Evolutionary conservation across 495 filamentous ascomycete genomes (phyloP).

Genomic region (Penicillium verhagenii): DNA sequence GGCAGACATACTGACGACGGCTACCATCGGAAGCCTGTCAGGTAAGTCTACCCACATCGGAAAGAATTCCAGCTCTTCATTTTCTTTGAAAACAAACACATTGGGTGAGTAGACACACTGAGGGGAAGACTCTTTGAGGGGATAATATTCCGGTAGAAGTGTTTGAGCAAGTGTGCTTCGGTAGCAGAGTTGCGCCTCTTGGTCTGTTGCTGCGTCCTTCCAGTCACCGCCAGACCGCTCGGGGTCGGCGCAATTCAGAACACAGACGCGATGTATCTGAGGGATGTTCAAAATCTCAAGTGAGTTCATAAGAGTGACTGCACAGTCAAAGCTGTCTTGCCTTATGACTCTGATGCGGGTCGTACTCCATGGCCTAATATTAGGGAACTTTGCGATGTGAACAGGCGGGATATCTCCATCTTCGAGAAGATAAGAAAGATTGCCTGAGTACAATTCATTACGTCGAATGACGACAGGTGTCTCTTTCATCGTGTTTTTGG

Average conservation of each 20-base stretch:
- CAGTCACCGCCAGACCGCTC: constrained; percentile 55
- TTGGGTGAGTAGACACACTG: constrained; percentile 58
- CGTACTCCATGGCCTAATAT: not conserved
- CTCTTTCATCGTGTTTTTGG: not conserved
- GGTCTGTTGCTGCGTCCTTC: constrained; percentile 52
- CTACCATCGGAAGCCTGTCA: constrained; percentile 47
- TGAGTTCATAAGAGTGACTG: constrained; percentile 35
- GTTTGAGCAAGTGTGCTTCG: constrained; percentile 56
- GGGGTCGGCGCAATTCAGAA: constrained; percentile 63
- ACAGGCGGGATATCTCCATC: not conserved
- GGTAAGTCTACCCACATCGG: constrained; percentile 36
- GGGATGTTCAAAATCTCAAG: not conserved
- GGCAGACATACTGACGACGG: constrained; percentile 60
- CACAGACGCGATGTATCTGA: constrained; percentile 45
- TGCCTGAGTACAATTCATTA: not conserved
- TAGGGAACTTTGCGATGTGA: not conserved
- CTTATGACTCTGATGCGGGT: not conserved
- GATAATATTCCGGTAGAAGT: constrained; percentile 56
- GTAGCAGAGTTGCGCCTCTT: constrained; percentile 67
- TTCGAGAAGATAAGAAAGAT: not conserved
- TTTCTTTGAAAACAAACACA: constrained; percentile 54
- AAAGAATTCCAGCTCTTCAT: constrained; percentile 35
- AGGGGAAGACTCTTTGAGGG: constrained; percentile 40
- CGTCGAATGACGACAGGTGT: not conserved
- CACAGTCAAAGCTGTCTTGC: constrained; percentile 51